Percentiles rank a stretch among this genome's conserved stretches.
Conservation (phyloP, 768 basidiomycete species). For the Leccinum incarnatum region DNA sequence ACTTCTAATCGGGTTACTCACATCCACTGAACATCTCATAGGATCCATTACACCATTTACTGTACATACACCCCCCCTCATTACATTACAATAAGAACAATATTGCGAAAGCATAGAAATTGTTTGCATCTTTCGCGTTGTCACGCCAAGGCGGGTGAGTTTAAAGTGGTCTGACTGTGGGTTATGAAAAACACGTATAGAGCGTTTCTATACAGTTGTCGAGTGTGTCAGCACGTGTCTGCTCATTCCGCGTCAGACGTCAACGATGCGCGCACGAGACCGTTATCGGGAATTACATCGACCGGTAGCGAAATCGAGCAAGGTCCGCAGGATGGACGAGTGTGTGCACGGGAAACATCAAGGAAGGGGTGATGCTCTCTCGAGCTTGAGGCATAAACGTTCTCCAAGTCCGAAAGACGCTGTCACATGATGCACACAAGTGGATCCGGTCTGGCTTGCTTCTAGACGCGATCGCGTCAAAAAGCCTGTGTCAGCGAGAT, state of each 20-base stretch:
- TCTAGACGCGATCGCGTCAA: slow-evolving; percentile 11
- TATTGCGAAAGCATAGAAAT: slow-evolving; percentile 7
- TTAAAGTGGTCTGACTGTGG: slow-evolving; percentile 3
- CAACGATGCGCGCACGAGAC: slow-evolving; percentile 19
- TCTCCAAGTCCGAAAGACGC: slow-evolving; percentile 23
- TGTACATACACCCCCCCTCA: slow-evolving; percentile 25
- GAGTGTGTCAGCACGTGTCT: slow-evolving; percentile 13
- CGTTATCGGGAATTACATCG: slow-evolving; percentile 23
- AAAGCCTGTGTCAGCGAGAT: not conserved
- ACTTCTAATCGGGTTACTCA: slow-evolving; percentile 3
- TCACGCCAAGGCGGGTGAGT: slow-evolving; percentile 9
- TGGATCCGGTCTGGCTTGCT: not conserved
- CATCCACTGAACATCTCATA: slow-evolving; percentile 8
- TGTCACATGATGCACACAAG: slow-evolving; percentile 11
- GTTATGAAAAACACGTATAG: slow-evolving; percentile 25
- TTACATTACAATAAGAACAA: slow-evolving; percentile 19
- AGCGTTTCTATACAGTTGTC: slow-evolving; percentile 1
- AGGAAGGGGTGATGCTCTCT: slow-evolving; percentile 7
- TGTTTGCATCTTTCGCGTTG: slow-evolving; percentile 10
- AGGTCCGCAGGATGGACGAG: slow-evolving; percentile 25
- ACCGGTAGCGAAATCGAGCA: slow-evolving; percentile 10
- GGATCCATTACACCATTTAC: slow-evolving; percentile 26
- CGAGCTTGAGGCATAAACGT: slow-evolving; percentile 26
- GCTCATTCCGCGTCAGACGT: slow-evolving; percentile 4
- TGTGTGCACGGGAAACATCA: slow-evolving; percentile 12